Conservation (phyloP, 345 rosid species). For the Arabidopsis arenosa region DNA sequence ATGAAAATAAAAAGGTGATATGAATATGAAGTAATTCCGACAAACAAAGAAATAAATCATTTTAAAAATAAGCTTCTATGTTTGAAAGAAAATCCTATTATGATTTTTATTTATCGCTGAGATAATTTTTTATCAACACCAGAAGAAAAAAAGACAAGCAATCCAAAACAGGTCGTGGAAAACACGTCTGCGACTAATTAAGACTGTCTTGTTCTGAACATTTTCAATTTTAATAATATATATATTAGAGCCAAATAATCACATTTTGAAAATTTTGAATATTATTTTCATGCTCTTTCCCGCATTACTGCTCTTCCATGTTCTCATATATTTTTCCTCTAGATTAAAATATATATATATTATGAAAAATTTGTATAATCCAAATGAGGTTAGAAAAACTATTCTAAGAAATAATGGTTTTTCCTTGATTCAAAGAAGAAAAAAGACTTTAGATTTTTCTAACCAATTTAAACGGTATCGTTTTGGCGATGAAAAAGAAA, state of each 20-base stretch:
- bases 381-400: not conserved
- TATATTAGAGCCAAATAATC: slow-evolving; percentile 1
- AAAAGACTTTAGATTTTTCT: not conserved
- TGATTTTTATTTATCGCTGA: slow-evolving; percentile 14
- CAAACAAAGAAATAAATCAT: not conserved
- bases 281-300: slow-evolving; percentile 11
- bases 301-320: slow-evolving; percentile 32
- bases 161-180: slow-evolving; percentile 18
- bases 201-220: slow-evolving; percentile 12
- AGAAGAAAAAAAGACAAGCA: slow-evolving; percentile 14
- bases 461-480: slow-evolving; percentile 4
- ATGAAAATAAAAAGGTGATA: not conserved
- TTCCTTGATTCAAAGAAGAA: not conserved
- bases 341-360: not conserved
- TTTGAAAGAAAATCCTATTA: not conserved
- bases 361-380: not conserved
- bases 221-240: not conserved
- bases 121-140: not conserved
- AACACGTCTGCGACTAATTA: slow-evolving; percentile 19
- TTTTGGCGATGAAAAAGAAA: not conserved
- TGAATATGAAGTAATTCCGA: not conserved
- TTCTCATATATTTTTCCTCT: not conserved
- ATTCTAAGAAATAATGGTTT: not conserved
- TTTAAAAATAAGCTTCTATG: slow-evolving; percentile 1
- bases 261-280: not conserved